Evolutionary conservation across 257 asterid genomes (phyloP).

Genomic region (Solanum lignicaule): DNA sequence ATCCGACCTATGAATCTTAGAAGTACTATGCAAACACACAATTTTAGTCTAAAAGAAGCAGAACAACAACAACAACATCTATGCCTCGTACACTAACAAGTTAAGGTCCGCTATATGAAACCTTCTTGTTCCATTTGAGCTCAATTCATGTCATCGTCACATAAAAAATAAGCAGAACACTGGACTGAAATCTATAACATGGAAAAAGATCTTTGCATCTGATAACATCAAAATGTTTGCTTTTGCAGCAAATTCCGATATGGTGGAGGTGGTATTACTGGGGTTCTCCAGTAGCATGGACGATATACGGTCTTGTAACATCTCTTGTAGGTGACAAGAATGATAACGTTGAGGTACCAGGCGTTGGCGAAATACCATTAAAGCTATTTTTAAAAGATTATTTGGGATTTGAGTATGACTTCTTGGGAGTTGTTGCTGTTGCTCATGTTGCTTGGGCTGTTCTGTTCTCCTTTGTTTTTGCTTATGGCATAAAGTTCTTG

Average conservation of each 20-base stretch:
- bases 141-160: neutral
- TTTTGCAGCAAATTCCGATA: conserved; percentile 52
- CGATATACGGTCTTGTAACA: conserved; percentile 66
- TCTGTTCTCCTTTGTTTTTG: conserved; percentile 22
- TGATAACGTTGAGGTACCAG: conserved; percentile 30
- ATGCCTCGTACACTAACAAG: neutral
- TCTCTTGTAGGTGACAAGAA: conserved; percentile 56
- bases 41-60: neutral
- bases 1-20: neutral
- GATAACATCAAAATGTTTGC: neutral
- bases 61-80: neutral
- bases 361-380: conserved; percentile 18
- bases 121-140: neutral
- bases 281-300: conserved; percentile 78
- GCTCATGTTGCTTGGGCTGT: conserved; percentile 33
- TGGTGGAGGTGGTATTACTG: conserved; percentile 97
- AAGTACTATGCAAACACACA: neutral
- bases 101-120: neutral
- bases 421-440: conserved; percentile 50
- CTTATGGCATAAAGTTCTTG: conserved; percentile 29
- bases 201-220: neutral
- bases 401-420: conserved; percentile 54
- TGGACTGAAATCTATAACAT: neutral
- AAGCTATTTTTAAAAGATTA: conserved; percentile 27
- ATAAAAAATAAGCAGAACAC: neutral